Evolutionary conservation across 192 early-diverging fungal species (phyloP).

Genomic region (Coemansia reversa): DNA sequence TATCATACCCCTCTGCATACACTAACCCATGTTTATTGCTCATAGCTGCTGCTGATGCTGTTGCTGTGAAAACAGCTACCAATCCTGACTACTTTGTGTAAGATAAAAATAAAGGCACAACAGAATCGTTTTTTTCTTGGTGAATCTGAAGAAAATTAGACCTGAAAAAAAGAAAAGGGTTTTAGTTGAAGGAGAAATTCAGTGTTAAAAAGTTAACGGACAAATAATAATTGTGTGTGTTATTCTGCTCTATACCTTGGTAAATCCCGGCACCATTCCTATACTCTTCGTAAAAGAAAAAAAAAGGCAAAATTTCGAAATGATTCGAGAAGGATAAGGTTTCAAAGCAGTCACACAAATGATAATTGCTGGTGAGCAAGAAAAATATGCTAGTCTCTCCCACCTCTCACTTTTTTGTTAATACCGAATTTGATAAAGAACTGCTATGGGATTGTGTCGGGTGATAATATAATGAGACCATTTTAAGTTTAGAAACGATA

Average conservation of each 20-base stretch:
- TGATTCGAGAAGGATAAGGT: neutral
- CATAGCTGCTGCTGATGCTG: neutral
- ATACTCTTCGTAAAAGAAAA: neutral
- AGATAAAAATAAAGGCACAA: neutral
- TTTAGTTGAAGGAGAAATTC: too few species aligned
- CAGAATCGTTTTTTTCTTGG: neutral
- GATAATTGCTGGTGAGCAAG: too few species aligned
- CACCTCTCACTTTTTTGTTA: too few species aligned
- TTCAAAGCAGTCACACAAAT: too few species aligned
- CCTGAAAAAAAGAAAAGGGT: neutral
- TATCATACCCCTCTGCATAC: slow-evolving; percentile 3
- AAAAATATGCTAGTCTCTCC: too few species aligned
- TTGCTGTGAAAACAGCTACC: neutral
- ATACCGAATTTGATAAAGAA: too few species aligned
- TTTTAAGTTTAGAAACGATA: too few species aligned
- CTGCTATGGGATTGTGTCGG: too few species aligned
- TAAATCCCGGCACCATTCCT: slow-evolving; percentile 10
- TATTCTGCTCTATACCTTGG: slow-evolving; percentile 7
- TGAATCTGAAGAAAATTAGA: neutral
- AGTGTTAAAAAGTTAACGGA: too few species aligned
- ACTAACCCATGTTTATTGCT: neutral
- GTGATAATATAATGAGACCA: too few species aligned
- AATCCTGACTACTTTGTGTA: neutral
- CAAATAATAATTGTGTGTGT: too few species aligned
- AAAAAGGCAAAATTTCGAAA: neutral